Evolutionary conservation across 2,329 filamentous ascomycete species (phyloP), one percentile per base, ranked within the genome.

Genomic region (Aspergillus sp.): DNA sequence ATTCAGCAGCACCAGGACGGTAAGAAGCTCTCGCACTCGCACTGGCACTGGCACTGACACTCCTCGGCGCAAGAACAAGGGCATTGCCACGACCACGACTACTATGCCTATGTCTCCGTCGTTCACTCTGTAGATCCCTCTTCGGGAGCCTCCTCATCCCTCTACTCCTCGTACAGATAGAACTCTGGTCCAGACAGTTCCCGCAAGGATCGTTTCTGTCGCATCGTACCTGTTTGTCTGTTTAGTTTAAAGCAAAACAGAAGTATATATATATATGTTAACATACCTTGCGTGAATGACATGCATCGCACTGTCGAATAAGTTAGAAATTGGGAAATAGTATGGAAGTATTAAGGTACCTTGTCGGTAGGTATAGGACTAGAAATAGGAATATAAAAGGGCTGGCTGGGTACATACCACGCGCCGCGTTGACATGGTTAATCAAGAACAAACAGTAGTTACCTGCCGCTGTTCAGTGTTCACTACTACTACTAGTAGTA

Each of bases 181-280:
- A 44, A 11, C 50, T 58, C 57, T 63, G 61, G 52, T 66, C 64
- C 32, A 56, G 57, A 39, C 64, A 66, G 52, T 66, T 66, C 20
- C 64, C 59, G 48, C 64, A 66, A 15, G 64, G 64, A 17, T 62
- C 56, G 17, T 59, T 53, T 18, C 64, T 56, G 52, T 66, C 64
- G 47, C 64, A 66, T 24, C 64, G 63, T 43, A 66, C 64, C 64
- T 66, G 44, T n/a, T n/a, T n/a, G n/a, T n/a, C n/a, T n/a, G n/a
- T n/a, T n/a, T n/a, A n/a, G n/a, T n/a, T n/a, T n/a, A n/a, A n/a
- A 30, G 22, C 11, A 12, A 11, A 4, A 7, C 13, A 20, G 22
- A n/a, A 12, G 7, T 24, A 24, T 24, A 24, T n/a, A n/a, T n/a
- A n/a, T n/a, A n/a, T n/a, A 34, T 4, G 9, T 34, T 34, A 2